Percentiles rank a stretch among this genome's conserved stretches.
phyloP scores from a whole-genome alignment of 306 rosid species.

The Vachellia pachyceras region DNA sequence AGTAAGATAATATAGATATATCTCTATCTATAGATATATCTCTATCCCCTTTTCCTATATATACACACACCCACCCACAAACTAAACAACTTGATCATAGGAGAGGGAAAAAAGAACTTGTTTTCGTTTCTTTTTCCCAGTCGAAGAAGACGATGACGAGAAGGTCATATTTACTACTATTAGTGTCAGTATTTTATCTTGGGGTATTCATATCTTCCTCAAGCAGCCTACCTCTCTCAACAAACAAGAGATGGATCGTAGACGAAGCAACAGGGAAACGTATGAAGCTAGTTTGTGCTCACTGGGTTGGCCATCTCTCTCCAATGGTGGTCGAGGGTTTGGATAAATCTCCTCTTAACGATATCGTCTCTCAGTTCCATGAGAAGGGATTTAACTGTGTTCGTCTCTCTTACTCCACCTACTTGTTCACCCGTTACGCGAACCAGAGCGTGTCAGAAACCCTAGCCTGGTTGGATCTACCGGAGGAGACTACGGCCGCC shows the following conservation, averaged over 20 bases:
- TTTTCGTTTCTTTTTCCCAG: neutral
- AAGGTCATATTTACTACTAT: neutral
- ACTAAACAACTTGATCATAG: neutral
- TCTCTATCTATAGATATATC: no score
- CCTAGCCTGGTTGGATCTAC: neutral
- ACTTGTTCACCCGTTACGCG: slow-evolving; percentile 51
- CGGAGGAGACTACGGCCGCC: neutral
- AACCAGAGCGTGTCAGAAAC: neutral
- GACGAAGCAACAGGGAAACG: slow-evolving; percentile 47
- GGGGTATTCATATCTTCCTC: neutral
- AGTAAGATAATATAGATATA: no score
- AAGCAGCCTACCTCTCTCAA: slow-evolving; percentile 40
- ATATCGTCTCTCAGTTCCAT: neutral
- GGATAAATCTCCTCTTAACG: slow-evolving; percentile 37
- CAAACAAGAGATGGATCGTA: slow-evolving; percentile 51
- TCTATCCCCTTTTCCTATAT: no score
- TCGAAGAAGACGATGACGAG: neutral
- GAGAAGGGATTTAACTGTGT: slow-evolving; percentile 45
- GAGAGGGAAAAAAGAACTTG: neutral
- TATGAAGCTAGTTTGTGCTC: slow-evolving; percentile 43
- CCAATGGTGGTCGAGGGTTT: slow-evolving; percentile 53
- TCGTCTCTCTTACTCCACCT: slow-evolving; percentile 46
- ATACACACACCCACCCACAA: no score
- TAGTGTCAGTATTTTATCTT: neutral
- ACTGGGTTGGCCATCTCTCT: slow-evolving; percentile 43